Conservation (phyloP, 2,329 filamentous ascomycete genomes). For the Didymella exigua region DNA sequence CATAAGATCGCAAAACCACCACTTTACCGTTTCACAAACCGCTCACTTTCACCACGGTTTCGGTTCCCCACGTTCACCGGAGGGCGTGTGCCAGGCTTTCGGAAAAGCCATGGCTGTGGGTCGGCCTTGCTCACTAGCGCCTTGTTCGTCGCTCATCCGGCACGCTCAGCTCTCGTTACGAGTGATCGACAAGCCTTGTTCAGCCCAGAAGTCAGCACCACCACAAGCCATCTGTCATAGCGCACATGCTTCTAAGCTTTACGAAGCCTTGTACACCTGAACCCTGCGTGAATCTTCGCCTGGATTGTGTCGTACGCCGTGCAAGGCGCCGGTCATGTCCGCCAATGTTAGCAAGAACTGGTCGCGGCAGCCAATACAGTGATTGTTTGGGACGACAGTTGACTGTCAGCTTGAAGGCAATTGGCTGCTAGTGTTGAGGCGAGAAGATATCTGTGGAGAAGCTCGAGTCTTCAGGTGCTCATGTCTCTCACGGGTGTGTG, state of each 20-base stretch:
- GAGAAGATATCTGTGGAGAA: constrained; percentile 2
- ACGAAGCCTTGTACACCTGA: background rate
- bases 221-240: background rate
- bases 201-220: constrained; percentile 3
- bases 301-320: background rate
- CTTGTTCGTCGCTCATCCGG: background rate
- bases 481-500: constrained; percentile 1
- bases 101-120: constrained; percentile 2
- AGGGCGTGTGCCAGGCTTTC: background rate
- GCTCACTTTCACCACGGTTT: constrained; percentile 3
- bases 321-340: background rate
- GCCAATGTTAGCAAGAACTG: constrained; percentile 1
- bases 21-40: constrained; percentile 7
- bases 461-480: background rate
- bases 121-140: constrained; percentile 6
- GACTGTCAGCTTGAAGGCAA: background rate
- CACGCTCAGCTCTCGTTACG: background rate
- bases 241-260: constrained; percentile 2
- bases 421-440: background rate
- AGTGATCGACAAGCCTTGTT: constrained; percentile 5
- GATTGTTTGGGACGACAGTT: background rate
- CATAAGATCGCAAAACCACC: background rate
- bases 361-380: background rate
- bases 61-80: constrained; percentile 18
- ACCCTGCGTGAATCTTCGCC: background rate